Base-by-base conservation (phyloP, 805 yeast genomes). In the Kluyveromyces lactis region DNA sequence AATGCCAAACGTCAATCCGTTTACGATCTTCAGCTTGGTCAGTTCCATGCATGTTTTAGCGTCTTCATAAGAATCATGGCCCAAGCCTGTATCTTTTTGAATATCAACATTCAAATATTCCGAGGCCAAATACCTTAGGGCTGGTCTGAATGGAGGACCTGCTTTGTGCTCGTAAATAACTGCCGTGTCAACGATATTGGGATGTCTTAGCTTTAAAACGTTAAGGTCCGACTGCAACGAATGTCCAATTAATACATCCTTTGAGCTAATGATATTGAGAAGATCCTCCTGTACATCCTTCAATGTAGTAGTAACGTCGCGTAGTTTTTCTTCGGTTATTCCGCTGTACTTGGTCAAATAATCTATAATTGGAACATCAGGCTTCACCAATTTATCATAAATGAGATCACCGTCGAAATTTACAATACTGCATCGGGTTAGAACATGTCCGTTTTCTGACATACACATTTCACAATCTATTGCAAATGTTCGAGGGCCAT, bases 401-500 rank as follows among this genome's bases (percentile, higher is more conserved):
- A 90, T 56, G 0, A 80, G 72, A 4, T 73, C 69, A 13, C 71
- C 73, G 37, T 76, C 69, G 49, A 73, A 76, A 55, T 83, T 79
- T 1, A 87, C 72, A 8, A 92, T 47, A 2, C 95, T 83, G 0
- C 85, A 75, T 39, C 97, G 68, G 0, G 97, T 77, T 30, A 90
- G 65, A 1, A 76, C 95, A 31, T 71, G 69, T 0, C 86, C 87
- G 1, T 52, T 45, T 0, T 65, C 72, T 0, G 89, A 62, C 42
- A 70, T 63, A 56, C 96, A 86, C 86, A 90, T 92, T 62, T 90
- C 98, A 67, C 98, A 92, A 62, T 90, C 98, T 15, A 92, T 48
- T 0, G 95, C 92, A 63, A 75, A 86, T 0, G 82, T 75, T 41
- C 69, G 77, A 0, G 82, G 71, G 0, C 79, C 80, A 8, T 68